Base-by-base conservation (phyloP, 345 rosid species). In the Citrus glauca region DNA sequence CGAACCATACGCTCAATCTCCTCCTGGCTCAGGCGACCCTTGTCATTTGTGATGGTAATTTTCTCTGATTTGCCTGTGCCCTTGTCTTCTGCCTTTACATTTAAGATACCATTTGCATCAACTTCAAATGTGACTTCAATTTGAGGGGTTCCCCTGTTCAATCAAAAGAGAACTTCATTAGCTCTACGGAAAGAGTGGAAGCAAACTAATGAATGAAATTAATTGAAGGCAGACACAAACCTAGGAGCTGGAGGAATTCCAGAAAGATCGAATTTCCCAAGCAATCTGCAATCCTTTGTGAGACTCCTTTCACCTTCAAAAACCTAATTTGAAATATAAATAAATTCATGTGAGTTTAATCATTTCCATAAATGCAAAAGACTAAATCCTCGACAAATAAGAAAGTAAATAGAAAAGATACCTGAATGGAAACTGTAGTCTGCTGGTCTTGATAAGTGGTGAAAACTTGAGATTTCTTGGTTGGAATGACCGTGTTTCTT, bases 291-390 rank as follows among this genome's bases (percentile, higher is more conserved):
- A 76, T 95, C 99, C 81, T 95, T 95, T 75, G 99, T 95, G 30
- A 95, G 89, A 92, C 98, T 93, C 88, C 99, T 88, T 85, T 95
- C 98, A 72, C 99, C 99, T 86, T 95, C 99, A 80, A 93, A 95
- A 70, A 95, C 98, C 96, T 92, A 82, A 50, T 28, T 80, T 62
- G 53, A 61, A 55, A 48, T 64, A 72, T 53, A 38, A 57, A 45
- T 30, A 22, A 40, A 67, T 25, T 72, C 50, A 14, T 42, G 59
- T 82, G 70, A 59, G 35, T 72, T 68, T 35, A 64, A 7, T n/a
- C 32, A 57, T 48, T 73, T 24, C 20, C 32, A 63, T 45, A 61
- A 20, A 59, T 9, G 30, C 24, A 48, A 30, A 22, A 9, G n/a
- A 7, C 8, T 55, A 32, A 5, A n/a, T 22, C 38, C 35, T 13